Percentiles rank a stretch among this genome's conserved stretches.
phyloP scores from a whole-genome alignment of 202 grass and related monocot species.

The Hordeum pubiflorum region DNA sequence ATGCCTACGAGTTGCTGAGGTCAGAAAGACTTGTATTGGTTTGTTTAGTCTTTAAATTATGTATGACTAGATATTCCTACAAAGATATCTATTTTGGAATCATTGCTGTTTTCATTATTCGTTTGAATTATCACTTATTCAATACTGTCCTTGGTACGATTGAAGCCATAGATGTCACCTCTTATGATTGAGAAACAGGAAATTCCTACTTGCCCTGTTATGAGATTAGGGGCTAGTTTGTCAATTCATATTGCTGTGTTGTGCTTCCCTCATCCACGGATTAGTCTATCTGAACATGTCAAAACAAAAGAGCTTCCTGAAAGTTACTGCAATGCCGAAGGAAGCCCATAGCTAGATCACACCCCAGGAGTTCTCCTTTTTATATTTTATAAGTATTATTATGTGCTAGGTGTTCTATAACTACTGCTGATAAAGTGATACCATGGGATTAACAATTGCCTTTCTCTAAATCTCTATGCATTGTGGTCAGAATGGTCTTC shows the following conservation, averaged over 20 bases:
- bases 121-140: not conserved
- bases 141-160: not conserved
- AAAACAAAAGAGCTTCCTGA: not conserved
- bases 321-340: not conserved
- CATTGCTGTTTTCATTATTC: conserved; percentile 15
- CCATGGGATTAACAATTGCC: not conserved
- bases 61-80: conserved; percentile 1
- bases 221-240: not conserved
- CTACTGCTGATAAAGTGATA: not conserved
- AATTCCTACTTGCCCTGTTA: not conserved
- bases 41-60: conserved; percentile 12
- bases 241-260: not conserved
- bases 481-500: conserved; percentile 8
- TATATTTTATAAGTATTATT: not conserved
- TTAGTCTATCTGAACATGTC: not conserved
- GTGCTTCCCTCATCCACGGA: not conserved
- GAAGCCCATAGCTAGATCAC: not conserved
- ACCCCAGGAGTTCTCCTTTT: not conserved
- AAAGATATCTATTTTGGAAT: conserved; percentile 7
- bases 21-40: conserved; percentile 32
- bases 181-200: not conserved
- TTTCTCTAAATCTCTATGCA: not conserved
- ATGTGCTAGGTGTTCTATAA: not conserved
- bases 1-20: conserved; percentile 88
- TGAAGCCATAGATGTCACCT: not conserved